A percentile compares a stretch with the other conserved stretches of the same genome.
Conservation (phyloP, 139 green algal genomes). For the Chlamydomonas incerta region DNA sequence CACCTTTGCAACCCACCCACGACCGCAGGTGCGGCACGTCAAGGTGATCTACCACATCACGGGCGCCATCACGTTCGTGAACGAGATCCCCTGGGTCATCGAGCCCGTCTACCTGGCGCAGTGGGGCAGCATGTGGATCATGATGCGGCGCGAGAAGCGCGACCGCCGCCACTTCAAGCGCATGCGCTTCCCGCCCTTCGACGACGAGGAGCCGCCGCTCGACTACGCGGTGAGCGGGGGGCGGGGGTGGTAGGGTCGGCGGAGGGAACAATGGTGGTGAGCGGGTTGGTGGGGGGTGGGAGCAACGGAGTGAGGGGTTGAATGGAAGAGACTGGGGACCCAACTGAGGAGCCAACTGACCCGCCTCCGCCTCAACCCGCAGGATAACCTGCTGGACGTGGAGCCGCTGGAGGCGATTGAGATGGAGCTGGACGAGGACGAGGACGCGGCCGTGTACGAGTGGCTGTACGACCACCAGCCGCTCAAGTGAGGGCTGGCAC, state of each 20-base stretch:
- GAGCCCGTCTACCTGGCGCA: conserved; percentile 98
- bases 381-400: conserved; percentile 70
- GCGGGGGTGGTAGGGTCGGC: too few species aligned
- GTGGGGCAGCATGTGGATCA: conserved; percentile 99
- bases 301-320: too few species aligned
- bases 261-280: too few species aligned
- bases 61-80: conserved; percentile 99
- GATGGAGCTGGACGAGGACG: conserved; percentile 97
- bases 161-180: conserved; percentile 99
- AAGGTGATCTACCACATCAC: conserved; percentile 99
- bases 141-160: conserved; percentile 99
- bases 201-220: conserved; percentile 99
- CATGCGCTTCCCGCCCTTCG: conserved; percentile 99
- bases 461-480: conserved; percentile 98
- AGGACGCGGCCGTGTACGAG: conserved; percentile 79
- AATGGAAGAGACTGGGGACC: too few species aligned
- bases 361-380: conserved; percentile 26
- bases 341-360: too few species aligned
- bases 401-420: conserved; percentile 98
- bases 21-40: conserved; percentile 90
- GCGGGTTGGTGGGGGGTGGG: too few species aligned
- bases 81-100: conserved; percentile 97
- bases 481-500: conserved; percentile 59
- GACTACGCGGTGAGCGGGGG: conserved; percentile 93
- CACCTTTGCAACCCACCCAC: background rate